Base-by-base conservation (phyloP, 148 eudicot genomes). In the Rhododendron williamsianum region DNA sequence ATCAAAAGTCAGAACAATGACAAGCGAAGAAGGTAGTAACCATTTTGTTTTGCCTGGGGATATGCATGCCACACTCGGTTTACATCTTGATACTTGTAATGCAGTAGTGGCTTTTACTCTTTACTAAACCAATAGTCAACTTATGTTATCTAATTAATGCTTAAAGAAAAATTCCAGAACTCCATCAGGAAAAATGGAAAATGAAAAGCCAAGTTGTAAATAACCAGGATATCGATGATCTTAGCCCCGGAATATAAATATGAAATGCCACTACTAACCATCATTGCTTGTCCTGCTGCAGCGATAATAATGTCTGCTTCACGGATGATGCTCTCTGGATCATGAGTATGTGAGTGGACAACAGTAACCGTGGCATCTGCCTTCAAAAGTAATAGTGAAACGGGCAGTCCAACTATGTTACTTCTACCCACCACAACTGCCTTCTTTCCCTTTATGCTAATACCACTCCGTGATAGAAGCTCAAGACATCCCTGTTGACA, bases 341-440 rank as follows among this genome's bases (percentile, higher is more conserved):
- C 88, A 60, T 83, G 87, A n/a, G 98, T 94, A 81, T 89, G 98
- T 3, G 99, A 97, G 84, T 96, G 99, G 86, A 95, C 97, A 48
- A 95, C 83, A 80, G 95, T 91, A 80, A 96, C 96, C 49, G 98
- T 96, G 25, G 99, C 99, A 90, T 96, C 98, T 56, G 93, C 99
- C 88, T 95, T 97, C 84, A 95, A 89, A 80, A 97, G 99, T 54
- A 97, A 92, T 36, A 95, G 89, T 71, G 94, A 87, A 72, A 92
- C 94, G 19, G 92, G 99, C 86, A 97, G 86, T 65, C 99, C 99
- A 67, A 97, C 98, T 83, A 97, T 95, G 89, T 97, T 94, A 88
- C 98, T 95, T 87, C 99, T 92, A 82, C 99, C 99, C 69, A 97
- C 99, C 81, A 97, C 98, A 82, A 97, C 99, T 9, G 98, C 98